These are phyloP conservation scores for Chamaecrista fasciculata DNA, from an alignment of 306 rosid genomes.

Conservation along the genomic window DNA sequence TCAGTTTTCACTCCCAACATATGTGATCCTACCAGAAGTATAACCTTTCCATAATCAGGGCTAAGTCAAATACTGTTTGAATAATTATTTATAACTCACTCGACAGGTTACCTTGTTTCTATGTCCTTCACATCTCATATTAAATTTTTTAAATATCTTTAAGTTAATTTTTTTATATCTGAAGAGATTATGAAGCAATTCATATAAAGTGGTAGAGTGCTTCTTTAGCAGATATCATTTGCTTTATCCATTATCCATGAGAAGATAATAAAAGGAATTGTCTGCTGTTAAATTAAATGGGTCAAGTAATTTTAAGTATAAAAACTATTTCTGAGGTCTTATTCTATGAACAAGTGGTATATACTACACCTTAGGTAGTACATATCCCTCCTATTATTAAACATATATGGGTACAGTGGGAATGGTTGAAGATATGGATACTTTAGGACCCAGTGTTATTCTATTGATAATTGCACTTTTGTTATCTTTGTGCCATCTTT, in stretches of 20 bases:
- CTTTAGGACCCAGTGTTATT: background rate
- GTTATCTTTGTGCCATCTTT: slow-evolving; percentile 5
- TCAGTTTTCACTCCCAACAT: background rate
- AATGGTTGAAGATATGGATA: slow-evolving; percentile 6
- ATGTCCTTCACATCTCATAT: background rate
- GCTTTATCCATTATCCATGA: slow-evolving; percentile 4
- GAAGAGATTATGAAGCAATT: background rate
- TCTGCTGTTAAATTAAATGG: slow-evolving; percentile 1
- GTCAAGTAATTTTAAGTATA: background rate
- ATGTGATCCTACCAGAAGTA: background rate
- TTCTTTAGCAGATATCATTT: slow-evolving; percentile 12
- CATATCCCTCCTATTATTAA: background rate
- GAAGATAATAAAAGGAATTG: background rate
- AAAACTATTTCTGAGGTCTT: background rate
- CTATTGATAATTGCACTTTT: background rate
- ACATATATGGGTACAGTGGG: background rate
- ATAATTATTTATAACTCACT: background rate
- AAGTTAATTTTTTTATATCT: background rate
- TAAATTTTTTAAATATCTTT: background rate
- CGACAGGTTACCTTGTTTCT: background rate
- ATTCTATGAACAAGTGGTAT: background rate
- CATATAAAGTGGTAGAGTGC: background rate
- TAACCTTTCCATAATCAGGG: background rate
- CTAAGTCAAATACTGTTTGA: background rate
- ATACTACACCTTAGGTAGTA: slow-evolving; percentile 1